Evolutionary conservation across 371 early-diverging fungal genomes (phyloP).

Genomic region (Dichotomocladium elegans): DNA sequence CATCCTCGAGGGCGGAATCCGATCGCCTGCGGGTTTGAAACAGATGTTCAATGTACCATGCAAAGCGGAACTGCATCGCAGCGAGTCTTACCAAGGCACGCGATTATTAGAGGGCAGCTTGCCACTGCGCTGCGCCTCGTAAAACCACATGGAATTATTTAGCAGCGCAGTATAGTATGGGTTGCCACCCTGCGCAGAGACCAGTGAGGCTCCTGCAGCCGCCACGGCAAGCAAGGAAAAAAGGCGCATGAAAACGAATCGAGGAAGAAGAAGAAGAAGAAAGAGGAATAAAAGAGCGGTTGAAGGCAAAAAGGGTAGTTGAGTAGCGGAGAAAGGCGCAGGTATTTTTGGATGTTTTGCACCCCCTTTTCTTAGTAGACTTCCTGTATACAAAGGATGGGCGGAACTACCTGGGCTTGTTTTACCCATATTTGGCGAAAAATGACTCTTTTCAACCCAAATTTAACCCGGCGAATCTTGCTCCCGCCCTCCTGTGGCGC

Average conservation of each 20-base stretch:
- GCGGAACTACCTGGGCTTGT: too few species aligned
- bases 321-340: not conserved
- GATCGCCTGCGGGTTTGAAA: slow-evolving; percentile 26
- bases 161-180: slow-evolving; percentile 27
- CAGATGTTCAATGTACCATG: not conserved
- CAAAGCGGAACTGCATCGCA: not conserved
- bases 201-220: not conserved
- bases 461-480: too few species aligned
- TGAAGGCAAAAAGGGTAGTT: not conserved
- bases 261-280: not conserved
- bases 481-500: too few species aligned
- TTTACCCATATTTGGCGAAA: too few species aligned
- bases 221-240: not conserved
- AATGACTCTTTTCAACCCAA: too few species aligned
- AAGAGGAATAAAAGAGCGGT: not conserved
- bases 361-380: too few species aligned
- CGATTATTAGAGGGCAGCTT: slow-evolving; percentile 41
- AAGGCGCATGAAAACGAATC: not conserved
- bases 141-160: slow-evolving; percentile 46
- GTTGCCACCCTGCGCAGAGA: slow-evolving; percentile 9
- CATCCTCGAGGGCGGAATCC: slow-evolving; percentile 46
- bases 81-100: slow-evolving; percentile 33
- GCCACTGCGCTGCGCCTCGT: slow-evolving; percentile 57
- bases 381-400: too few species aligned
- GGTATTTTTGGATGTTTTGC: not conserved